Evolutionary conservation across 495 filamentous ascomycete species (phyloP).

Genomic region (Cetradonia linearis): DNA sequence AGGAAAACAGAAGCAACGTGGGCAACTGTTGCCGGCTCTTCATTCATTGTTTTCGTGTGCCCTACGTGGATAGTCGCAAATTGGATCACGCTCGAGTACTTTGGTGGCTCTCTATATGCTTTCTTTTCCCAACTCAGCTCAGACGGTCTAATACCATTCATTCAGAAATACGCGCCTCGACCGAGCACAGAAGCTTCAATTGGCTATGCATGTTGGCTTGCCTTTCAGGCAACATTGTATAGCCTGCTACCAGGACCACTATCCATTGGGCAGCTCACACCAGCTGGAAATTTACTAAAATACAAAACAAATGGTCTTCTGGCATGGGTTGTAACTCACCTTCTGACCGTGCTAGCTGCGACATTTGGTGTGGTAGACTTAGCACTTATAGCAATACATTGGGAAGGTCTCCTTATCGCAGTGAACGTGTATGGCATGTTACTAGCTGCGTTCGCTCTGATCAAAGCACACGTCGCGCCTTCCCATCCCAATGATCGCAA

Average conservation of each 20-base stretch:
- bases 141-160: conserved; percentile 3
- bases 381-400: conserved; percentile 36
- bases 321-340: conserved; percentile 36
- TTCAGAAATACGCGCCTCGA: conserved; percentile 6
- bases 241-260: conserved; percentile 29
- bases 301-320: conserved; percentile 35
- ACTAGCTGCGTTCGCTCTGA: conserved; percentile 30
- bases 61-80: conserved; percentile 11
- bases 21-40: conserved; percentile 7
- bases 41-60: conserved; percentile 16
- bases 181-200: conserved; percentile 8
- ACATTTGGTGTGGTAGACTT: conserved; percentile 30
- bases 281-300: conserved; percentile 30
- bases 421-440: conserved; percentile 34
- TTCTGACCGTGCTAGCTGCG: conserved; percentile 23
- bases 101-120: conserved; percentile 11
- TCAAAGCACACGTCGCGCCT: conserved; percentile 35
- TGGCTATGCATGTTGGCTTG: conserved; percentile 32
- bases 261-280: conserved; percentile 25
- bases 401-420: conserved; percentile 33
- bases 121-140: not conserved
- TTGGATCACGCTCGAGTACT: conserved; percentile 18
- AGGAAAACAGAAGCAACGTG: conserved; percentile 15
- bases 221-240: conserved; percentile 31
- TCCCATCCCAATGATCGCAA: conserved; percentile 36